Conservation (phyloP, 495 filamentous ascomycete genomes). For the Lasiosphaeria hispida region DNA sequence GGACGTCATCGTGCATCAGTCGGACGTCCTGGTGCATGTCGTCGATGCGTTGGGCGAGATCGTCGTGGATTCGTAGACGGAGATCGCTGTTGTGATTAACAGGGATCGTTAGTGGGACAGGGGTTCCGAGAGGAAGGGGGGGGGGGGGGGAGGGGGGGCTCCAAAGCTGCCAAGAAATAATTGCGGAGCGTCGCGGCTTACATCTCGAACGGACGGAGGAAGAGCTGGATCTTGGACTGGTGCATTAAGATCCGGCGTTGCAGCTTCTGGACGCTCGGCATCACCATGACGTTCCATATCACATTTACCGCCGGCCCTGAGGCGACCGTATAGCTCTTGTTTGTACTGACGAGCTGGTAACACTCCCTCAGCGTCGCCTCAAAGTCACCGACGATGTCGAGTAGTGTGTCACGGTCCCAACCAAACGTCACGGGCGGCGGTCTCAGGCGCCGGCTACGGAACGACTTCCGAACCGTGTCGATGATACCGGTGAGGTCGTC, state of each 20-base stretch:
- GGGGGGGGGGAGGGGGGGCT: too few species aligned
- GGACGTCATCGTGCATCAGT: too few species aligned
- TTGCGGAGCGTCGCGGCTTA: too few species aligned
- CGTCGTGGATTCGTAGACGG: constrained; percentile 9
- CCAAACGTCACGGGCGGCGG: background rate
- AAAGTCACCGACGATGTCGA: constrained; percentile 14
- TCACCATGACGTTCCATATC: constrained; percentile 11
- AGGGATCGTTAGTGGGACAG: too few species aligned
- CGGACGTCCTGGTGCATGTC: too few species aligned
- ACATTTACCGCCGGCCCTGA: constrained; percentile 1
- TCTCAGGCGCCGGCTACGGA: background rate
- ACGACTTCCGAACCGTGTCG: background rate
- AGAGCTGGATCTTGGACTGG: constrained; percentile 8
- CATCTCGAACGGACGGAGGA: constrained; percentile 6
- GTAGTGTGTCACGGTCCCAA: constrained; percentile 1
- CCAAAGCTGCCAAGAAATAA: too few species aligned
- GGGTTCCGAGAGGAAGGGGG: too few species aligned
- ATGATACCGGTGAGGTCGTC: background rate
- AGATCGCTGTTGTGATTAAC: too few species aligned
- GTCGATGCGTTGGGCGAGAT: constrained; percentile 5
- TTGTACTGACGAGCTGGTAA: constrained; percentile 1
- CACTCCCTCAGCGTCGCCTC: constrained; percentile 9
- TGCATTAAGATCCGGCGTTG: constrained; percentile 2
- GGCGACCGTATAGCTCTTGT: constrained; percentile 6
- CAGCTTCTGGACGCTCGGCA: constrained; percentile 9